Base-by-base conservation (phyloP, 768 basidiomycete species). In the Sistotremastrum suecicum region DNA sequence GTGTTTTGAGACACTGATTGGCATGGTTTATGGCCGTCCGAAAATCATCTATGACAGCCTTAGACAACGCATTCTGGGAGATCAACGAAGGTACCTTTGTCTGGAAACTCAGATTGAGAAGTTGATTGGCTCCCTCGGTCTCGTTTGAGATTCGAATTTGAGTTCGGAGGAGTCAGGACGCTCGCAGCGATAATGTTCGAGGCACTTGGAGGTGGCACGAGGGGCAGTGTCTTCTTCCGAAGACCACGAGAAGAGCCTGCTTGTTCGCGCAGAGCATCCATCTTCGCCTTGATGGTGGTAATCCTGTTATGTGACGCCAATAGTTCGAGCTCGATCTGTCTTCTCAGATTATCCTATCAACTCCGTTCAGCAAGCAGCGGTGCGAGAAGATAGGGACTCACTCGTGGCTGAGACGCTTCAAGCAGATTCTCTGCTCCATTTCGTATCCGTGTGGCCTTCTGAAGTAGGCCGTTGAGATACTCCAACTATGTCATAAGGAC, bases 381-480 rank as follows among this genome's bases (percentile, higher is more conserved):
- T 37, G 60, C n/a, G n/a, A 55, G 31, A 59, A 54, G 32, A 39
- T 40, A 12, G 7, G 33, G 20, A 61, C 68, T 54, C 48, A 79
- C 80, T 40, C 68, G 68, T 37, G 78, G 56, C 33, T 70, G 63
- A 20, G 20, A 20, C 63, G 85, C 80, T 53, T 78, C 77, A 9
- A 95, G 66, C 50, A 97, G 71, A 53, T 84, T 90, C 66, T 92
- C 88, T 1, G 91, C 91, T 7, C 91, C 91, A 60, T 90, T 89
- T 59, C 79, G 88, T 50, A 95, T 88, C 45, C 83, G 71, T 50
- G 76, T 77, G 63, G 91, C 82, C 49, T 84, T 70, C 44, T 76
- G 74, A 12, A 92, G 67, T 55, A 79, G 76, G 45, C 69, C 71
- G 42, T 75, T 74, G 12, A 95, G 67, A 4, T 68, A 63, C 39